Percentiles rank a stretch among this genome's conserved stretches.
Evolutionary conservation across 2,329 filamentous ascomycete genomes (phyloP).

Genomic region (Colletotrichum sp.): DNA sequence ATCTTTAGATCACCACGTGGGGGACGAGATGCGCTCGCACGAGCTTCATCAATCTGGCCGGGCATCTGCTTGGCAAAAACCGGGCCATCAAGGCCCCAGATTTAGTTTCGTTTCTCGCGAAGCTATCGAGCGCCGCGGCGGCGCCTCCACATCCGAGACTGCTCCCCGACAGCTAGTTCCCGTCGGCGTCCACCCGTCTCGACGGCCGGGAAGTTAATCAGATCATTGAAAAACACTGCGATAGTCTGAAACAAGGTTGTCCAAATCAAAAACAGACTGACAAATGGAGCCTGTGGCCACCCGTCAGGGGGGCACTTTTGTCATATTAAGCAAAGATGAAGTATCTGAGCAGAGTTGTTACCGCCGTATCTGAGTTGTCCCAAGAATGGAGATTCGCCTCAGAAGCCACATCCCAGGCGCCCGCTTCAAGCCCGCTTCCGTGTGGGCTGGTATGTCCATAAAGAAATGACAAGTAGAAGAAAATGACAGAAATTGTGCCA

Average conservation of each 20-base stretch:
- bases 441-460: neutral
- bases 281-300: neutral
- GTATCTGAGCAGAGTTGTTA: neutral
- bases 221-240: neutral
- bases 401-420: neutral
- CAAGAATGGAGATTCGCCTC: neutral
- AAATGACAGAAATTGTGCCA: neutral
- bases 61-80: neutral
- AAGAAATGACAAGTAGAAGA: neutral
- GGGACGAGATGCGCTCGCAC: neutral
- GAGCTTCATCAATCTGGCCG: neutral
- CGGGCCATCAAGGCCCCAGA: neutral
- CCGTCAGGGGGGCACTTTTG: neutral
- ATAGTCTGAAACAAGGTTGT: neutral
- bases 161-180: neutral
- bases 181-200: neutral
- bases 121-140: neutral
- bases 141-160: neutral
- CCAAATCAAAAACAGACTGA: neutral
- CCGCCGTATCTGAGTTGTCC: neutral
- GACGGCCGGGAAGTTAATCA: neutral
- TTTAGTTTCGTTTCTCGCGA: neutral
- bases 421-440: neutral
- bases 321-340: neutral
- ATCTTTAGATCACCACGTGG: neutral